Percentiles rank a stretch among this genome's conserved stretches.
These are phyloP conservation scores for Coemansia sp. DNA, from an alignment of 192 early-diverging fungal genomes.

Conservation along the genomic window DNA sequence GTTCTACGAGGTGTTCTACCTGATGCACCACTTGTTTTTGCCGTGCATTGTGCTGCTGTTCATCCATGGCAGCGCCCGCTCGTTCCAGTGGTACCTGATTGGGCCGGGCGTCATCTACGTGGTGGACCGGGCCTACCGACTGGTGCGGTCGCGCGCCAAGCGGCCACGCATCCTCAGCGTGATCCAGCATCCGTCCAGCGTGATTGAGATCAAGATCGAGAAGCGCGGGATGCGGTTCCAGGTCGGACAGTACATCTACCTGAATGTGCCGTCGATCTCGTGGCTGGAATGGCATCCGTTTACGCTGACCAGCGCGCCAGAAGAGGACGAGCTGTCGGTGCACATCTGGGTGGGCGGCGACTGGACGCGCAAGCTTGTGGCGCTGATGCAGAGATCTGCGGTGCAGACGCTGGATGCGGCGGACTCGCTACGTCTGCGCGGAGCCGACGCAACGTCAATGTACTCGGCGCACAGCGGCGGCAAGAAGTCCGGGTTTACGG, in stretches of 20 bases:
- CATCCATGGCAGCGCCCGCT: slow-evolving; percentile 72
- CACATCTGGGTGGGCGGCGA: slow-evolving; percentile 80
- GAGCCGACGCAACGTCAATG: slow-evolving; percentile 3
- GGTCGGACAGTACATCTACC: slow-evolving; percentile 79
- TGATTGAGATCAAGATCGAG: slow-evolving; percentile 80
- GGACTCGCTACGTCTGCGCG: slow-evolving; percentile 1
- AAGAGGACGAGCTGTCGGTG: slow-evolving; percentile 72
- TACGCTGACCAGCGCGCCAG: slow-evolving; percentile 79
- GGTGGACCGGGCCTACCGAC: slow-evolving; percentile 67
- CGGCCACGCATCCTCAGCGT: slow-evolving; percentile 77
- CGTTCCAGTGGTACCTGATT: slow-evolving; percentile 80
- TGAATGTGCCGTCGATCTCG: slow-evolving; percentile 74
- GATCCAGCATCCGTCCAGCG: slow-evolving; percentile 81
- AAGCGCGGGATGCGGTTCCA: slow-evolving; percentile 60
- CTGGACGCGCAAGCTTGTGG: slow-evolving; percentile 68
- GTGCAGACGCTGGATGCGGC: slow-evolving; percentile 21
- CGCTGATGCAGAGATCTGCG: slow-evolving; percentile 38
- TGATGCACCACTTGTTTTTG: slow-evolving; percentile 85
- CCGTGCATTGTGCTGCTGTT: slow-evolving; percentile 68
- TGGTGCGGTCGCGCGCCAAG: slow-evolving; percentile 62
- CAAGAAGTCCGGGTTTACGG: slow-evolving; percentile 14
- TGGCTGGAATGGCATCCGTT: slow-evolving; percentile 80
- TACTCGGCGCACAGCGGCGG: slow-evolving; percentile 17
- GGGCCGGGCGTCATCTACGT: slow-evolving; percentile 65
- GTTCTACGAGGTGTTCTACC: slow-evolving; percentile 77